Conservation (phyloP, 176 grass and related monocot genomes). For the Alopecurus myosuroides region DNA sequence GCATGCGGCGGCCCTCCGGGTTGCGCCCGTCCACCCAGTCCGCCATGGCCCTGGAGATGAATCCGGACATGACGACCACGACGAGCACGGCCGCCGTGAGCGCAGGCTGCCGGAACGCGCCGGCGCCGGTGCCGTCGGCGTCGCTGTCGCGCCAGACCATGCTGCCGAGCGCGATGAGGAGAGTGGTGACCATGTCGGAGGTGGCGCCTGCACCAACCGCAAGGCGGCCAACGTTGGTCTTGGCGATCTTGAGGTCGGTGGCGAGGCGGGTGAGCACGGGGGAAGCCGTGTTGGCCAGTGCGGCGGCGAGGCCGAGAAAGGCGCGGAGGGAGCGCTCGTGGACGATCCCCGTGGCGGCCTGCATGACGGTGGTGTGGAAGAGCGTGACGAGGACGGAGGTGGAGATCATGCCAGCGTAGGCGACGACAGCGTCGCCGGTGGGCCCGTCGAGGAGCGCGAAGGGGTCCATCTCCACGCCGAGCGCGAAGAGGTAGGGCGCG, state of each 20-base stretch:
- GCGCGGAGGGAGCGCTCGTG: conserved; percentile 39
- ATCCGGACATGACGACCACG: conserved; percentile 24
- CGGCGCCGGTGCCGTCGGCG: neutral
- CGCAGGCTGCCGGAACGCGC: neutral
- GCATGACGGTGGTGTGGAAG: conserved; percentile 38
- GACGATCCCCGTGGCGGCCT: conserved; percentile 26
- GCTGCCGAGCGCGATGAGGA: conserved; percentile 47
- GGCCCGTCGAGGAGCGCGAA: conserved; percentile 38
- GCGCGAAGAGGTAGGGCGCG: conserved; percentile 63
- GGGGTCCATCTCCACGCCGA: conserved; percentile 84
- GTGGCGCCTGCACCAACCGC: conserved; percentile 54
- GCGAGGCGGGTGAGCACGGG: conserved; percentile 61
- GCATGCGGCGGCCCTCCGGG: conserved; percentile 62
- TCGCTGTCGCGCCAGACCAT: conserved; percentile 52
- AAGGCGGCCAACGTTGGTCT: conserved; percentile 53
- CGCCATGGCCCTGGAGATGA: conserved; percentile 36
- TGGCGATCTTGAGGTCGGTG: conserved; percentile 79
- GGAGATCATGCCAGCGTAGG: conserved; percentile 60
- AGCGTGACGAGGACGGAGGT: conserved; percentile 35
- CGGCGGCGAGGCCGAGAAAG: conserved; percentile 40
- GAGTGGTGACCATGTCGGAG: conserved; percentile 66
- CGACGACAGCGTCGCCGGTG: conserved; percentile 35
- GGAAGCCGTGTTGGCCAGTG: conserved; percentile 50
- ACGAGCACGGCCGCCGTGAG: conserved; percentile 23
- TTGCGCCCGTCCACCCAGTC: conserved; percentile 64